Base-by-base conservation (phyloP, 2,329 filamentous ascomycete species). In the Aspergillus caelatus region DNA sequence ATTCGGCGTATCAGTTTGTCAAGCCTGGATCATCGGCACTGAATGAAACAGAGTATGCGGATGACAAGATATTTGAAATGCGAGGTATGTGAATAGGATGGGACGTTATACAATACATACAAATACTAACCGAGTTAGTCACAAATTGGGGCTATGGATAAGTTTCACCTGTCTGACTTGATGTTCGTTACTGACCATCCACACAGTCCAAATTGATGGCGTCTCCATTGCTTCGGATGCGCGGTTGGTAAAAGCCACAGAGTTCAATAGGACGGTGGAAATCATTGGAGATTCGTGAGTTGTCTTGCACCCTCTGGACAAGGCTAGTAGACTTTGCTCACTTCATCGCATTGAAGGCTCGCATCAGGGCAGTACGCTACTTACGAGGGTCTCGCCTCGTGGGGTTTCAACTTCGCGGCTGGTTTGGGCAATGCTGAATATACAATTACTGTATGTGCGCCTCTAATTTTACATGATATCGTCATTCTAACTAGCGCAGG, bases 81-180 rank as follows among this genome's bases (percentile, higher is more conserved):
- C 78, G 85, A 64, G 72, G 71, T 74, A 68, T 32, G 57, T 41
- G 1, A 19, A 41, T 3, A 41, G 16, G 16, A 19, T 41, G 6
- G 16, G 16, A 41, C 14, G 14, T 19, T 8, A 19, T 19, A 36
- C 34, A 10, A 23, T 16, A 32, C 11, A n/a, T 56, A 26, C 9
- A 6, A 12, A 4, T 19, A 32, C 58, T 63, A n/a, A 63, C 14
- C 7, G 4, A 46, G 46, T 9, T 53, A 70, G 85, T 88, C 16
- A 85, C 86, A 0, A 88, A 88, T 67, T 88, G 85, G 85, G 85
- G 80, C 9, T 85, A 85, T 69, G 85, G 85, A 73, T 74, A 73
- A 69, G 71, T 74, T 39, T 23, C 34, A 12, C 34, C 10, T 12
- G n/a, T 11, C 26, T 16, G 16, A 43, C 12, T 11, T 2, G 52